phyloP scores from a whole-genome alignment of 192 early-diverging fungal genomes.

The Linnemannia exigua region DNA sequence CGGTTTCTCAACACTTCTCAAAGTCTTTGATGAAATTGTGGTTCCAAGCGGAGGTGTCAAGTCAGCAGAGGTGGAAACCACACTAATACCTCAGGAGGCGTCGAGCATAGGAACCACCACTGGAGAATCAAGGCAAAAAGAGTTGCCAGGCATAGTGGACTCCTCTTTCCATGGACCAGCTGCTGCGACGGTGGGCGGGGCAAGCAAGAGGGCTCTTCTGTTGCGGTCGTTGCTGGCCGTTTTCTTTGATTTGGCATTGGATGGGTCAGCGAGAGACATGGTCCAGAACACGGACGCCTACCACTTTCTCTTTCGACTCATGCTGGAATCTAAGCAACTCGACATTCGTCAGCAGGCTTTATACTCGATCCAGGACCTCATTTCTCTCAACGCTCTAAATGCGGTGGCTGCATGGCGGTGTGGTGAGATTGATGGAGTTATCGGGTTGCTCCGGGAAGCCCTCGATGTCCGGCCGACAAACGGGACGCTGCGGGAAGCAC shows the following conservation, averaged over 20 bases:
- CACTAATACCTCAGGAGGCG: neutral
- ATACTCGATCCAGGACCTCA: conserved; percentile 56
- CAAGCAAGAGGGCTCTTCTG: conserved; percentile 36
- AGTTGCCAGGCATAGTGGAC: neutral
- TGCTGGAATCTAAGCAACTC: conserved; percentile 51
- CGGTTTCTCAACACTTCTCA: conserved; percentile 40
- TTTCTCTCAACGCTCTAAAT: conserved; percentile 51
- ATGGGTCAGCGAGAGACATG: conserved; percentile 51
- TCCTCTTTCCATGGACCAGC: neutral
- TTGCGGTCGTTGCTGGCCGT: conserved; percentile 36
- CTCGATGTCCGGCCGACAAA: conserved; percentile 2
- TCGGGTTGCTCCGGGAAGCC: conserved; percentile 27
- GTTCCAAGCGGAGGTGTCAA: conserved; percentile 14
- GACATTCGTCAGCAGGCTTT: conserved; percentile 57
- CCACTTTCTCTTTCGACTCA: conserved; percentile 49
- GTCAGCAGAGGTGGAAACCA: neutral
- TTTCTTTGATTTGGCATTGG: conserved; percentile 46
- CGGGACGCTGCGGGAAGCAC: conserved; percentile 22
- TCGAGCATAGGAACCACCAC: neutral
- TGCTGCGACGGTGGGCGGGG: neutral
- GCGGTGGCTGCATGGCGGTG: conserved; percentile 57
- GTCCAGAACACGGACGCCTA: conserved; percentile 50
- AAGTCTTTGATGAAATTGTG: conserved; percentile 55
- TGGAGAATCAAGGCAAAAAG: neutral
- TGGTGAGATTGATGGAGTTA: conserved; percentile 44